These are phyloP conservation scores for Leucocoprinus leucothites DNA, from an alignment of 768 basidiomycete genomes.

Conservation along the genomic window DNA sequence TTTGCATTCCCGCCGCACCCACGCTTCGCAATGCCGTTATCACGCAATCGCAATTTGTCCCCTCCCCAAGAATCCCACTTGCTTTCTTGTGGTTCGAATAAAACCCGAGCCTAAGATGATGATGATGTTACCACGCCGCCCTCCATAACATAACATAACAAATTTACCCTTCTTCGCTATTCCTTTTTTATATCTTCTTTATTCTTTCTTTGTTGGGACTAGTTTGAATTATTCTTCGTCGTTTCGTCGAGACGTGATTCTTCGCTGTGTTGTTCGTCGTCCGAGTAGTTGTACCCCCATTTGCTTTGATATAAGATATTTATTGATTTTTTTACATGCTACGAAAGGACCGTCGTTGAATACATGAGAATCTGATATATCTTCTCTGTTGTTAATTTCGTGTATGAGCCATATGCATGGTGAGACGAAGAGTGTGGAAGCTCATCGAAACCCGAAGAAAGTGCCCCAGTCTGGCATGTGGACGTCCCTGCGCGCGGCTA, in stretches of 20 bases:
- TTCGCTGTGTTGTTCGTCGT: not conserved
- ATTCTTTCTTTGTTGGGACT: conserved; percentile 6
- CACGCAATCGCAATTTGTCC: conserved; percentile 7
- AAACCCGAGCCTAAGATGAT: not conserved
- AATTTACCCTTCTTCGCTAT: conserved; percentile 6
- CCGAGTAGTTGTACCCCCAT: not conserved
- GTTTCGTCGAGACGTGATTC: not conserved
- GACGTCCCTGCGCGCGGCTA: not conserved
- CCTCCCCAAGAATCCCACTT: not conserved
- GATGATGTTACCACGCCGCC: not conserved
- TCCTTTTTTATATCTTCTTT: conserved; percentile 8
- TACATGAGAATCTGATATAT: too few species aligned
- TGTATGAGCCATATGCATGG: too few species aligned
- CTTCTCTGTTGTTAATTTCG: too few species aligned
- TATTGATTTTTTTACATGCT: not conserved
- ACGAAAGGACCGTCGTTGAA: too few species aligned
- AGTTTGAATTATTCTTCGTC: not conserved
- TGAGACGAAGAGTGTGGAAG: too few species aligned
- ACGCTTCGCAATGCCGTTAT: conserved; percentile 8
- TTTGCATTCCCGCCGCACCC: not conserved
- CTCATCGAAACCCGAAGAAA: too few species aligned
- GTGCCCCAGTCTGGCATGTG: too few species aligned
- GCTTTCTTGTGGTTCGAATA: too few species aligned
- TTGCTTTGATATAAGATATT: conserved; percentile 11
- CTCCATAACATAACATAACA: not conserved